Base-by-base conservation (phyloP, 345 rosid species). In the Erysimum cheiranthoides region DNA sequence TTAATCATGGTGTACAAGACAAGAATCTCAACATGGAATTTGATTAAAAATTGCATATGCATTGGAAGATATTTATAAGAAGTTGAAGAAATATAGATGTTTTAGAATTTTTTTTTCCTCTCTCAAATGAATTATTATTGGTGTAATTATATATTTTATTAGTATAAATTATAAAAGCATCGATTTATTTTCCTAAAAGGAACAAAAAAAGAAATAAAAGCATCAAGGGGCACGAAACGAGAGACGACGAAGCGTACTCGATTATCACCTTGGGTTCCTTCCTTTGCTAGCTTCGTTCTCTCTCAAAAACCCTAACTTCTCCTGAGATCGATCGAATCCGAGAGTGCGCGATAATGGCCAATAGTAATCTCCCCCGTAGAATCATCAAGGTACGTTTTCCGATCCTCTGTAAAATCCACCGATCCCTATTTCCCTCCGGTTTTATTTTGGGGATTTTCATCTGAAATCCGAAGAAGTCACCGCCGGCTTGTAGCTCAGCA, bases 351-450 rank as follows among this genome's bases (percentile, higher is more conserved):
- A 62, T 49, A 73, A 88, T 95, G 99, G 99, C 99, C 14, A 93
- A 88, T 82, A 93, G 94, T 78, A 95, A 95, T 85, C 99, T 95
- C 13, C 99, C 99, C 45, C 89, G 99, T 13, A 79, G 99, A 82
- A 95, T 95, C 85, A 95, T 95, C 86, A 95, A 95, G 99, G 99
- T 95, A 12, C 65, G 66, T 80, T 56, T 49, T 62, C 62, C 35
- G 61, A 68, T 83, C 72, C 59, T 60, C 28, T 47, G 43, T 7
- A 14, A 3, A n/a, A 12, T 35, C 57, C 18, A 60, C 58, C 81
- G 39, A 42, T 70, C 70, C 62, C 64, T 2, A 59, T 66, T 34
- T 31, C n/a, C 54, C 34, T 43, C 4, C 4, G 28, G 62, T 50
- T 75, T 18, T 59, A 31, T 63, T 34, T 40, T 8, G 16, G 75